Conservation (phyloP, 768 basidiomycete species). For the Termitomyces sp. region DNA sequence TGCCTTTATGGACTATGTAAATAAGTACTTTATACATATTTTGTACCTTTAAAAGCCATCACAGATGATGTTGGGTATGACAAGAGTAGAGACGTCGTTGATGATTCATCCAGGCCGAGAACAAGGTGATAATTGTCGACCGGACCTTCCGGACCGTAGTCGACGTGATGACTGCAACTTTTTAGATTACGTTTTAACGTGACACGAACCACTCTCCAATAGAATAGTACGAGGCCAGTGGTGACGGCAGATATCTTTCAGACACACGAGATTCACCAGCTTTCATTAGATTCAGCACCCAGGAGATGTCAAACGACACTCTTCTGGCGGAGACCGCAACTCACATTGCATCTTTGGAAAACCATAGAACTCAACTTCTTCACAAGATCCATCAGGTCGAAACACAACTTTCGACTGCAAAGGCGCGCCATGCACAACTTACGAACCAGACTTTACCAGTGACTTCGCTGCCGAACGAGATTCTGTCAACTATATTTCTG, state of each 20-base stretch:
- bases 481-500: slow-evolving; percentile 36
- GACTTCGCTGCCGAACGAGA: slow-evolving; percentile 36
- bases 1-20: too few relatives aligned
- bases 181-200: too few relatives aligned
- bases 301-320: slow-evolving; percentile 1
- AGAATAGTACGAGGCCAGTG: neutral
- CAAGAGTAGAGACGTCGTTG: too few relatives aligned
- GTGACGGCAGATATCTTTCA: neutral
- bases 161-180: too few relatives aligned
- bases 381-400: slow-evolving; percentile 31
- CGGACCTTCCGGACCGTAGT: too few relatives aligned
- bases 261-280: neutral
- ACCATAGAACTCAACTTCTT: slow-evolving; percentile 26
- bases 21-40: too few relatives aligned
- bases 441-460: slow-evolving; percentile 31
- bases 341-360: slow-evolving; percentile 25
- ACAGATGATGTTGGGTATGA: too few relatives aligned
- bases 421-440: slow-evolving; percentile 29
- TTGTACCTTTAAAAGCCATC: too few relatives aligned
- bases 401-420: slow-evolving; percentile 24
- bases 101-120: too few relatives aligned
- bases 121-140: too few relatives aligned
- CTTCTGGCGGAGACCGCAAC: slow-evolving; percentile 10
- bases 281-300: neutral
- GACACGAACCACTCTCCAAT: neutral